phyloP scores from a whole-genome alignment of 257 asterid species.

The Gentiana dahurica region DNA sequence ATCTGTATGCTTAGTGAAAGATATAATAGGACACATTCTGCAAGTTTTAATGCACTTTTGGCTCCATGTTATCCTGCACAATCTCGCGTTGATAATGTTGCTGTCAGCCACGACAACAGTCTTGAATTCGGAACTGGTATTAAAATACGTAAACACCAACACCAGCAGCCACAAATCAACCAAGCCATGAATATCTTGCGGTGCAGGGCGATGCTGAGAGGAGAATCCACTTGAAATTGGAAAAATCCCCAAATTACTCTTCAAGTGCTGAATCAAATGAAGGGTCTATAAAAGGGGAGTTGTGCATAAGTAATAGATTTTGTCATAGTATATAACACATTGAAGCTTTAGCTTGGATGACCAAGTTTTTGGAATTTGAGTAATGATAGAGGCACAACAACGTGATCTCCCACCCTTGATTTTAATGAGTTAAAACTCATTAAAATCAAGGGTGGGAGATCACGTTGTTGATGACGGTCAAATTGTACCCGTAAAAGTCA shows the following conservation, averaged over 20 bases:
- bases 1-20: constrained; percentile 7
- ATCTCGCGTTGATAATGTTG: constrained; percentile 9
- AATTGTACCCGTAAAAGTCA: no score
- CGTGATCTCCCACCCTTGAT: no score
- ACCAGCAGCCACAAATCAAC: constrained; percentile 11
- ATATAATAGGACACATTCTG: constrained; percentile 22
- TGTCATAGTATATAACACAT: no score
- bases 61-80: background rate
- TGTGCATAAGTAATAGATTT: no score
- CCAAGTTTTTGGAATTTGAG: no score
- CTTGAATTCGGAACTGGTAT: constrained; percentile 32
- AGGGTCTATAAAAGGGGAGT: background rate
- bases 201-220: constrained; percentile 54
- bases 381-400: no score
- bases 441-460: no score
- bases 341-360: no score
- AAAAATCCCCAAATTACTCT: background rate
- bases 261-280: background rate
- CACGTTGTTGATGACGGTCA: no score
- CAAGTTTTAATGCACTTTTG: constrained; percentile 15
- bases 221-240: constrained; percentile 28
- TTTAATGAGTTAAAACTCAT: no score
- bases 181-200: constrained; percentile 10
- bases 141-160: constrained; percentile 27
- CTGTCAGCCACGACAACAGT: constrained; percentile 15